Evolutionary conservation across 23 red algal species (phyloP).

Genomic region (Agarophyton chilense): DNA sequence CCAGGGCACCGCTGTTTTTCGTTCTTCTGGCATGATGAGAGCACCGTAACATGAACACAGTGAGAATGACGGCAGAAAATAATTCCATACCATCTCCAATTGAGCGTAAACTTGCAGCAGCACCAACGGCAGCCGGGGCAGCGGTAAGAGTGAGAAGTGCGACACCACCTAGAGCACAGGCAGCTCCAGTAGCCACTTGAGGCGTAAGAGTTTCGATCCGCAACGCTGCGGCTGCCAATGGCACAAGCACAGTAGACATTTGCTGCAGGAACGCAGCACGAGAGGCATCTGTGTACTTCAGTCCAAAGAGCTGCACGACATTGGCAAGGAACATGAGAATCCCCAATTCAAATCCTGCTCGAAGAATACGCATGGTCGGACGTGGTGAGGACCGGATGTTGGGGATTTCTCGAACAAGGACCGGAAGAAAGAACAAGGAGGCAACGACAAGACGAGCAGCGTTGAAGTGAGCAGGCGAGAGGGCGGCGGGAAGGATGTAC

Average conservation of each 20-base stretch:
- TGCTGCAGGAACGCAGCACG: constrained; percentile 89
- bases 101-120: constrained; percentile 2
- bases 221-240: constrained; percentile 37
- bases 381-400: constrained; percentile 17
- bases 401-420: constrained; percentile 22
- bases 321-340: constrained; percentile 76
- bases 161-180: constrained; percentile 69
- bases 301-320: constrained; percentile 69
- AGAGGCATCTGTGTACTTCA: constrained; percentile 77
- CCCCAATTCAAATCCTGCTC: constrained; percentile 80
- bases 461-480: constrained; percentile 59
- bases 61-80: constrained; percentile 63
- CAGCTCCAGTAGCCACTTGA: constrained; percentile 2
- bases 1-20: constrained; percentile 38
- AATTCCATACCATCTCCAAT: constrained; percentile 76
- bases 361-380: constrained; percentile 7
- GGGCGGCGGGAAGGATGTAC: constrained; percentile 32
- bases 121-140: constrained; percentile 9
- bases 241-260: constrained; percentile 84
- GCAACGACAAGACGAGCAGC: constrained; percentile 41
- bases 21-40: constrained; percentile 39
- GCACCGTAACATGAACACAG: constrained; percentile 73
- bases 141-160: constrained; percentile 60
- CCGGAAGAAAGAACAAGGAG: constrained; percentile 51
- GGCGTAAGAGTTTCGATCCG: constrained; percentile 30